Base-by-base conservation (phyloP, 169 alveolate genomes). In the Babesia caballi region DNA sequence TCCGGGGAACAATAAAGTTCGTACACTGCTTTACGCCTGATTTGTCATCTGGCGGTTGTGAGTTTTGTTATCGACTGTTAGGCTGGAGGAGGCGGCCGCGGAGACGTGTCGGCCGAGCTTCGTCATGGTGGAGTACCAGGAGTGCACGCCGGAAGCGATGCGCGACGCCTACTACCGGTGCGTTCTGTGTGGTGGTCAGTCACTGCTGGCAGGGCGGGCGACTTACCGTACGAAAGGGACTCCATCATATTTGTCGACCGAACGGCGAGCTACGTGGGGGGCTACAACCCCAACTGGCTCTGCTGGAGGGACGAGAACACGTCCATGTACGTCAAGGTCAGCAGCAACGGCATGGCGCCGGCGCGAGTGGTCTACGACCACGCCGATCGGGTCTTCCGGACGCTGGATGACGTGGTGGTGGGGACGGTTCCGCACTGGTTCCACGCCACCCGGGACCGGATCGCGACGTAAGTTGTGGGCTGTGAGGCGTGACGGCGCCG, bases 221-320 rank as follows among this genome's bases (percentile, higher is more conserved):
- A 56, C 40, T 23, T 51, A 25, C 66, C 17, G 2, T 67, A 77
- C 60, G 73, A 66, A 2, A 66, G 50, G 47, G 88, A 80, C 46
- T 69, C 83, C 14, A 41, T 80, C 12, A 50, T 80, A 15, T 80
- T 80, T 49, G 82, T 80, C 12, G 81, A 67, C 50, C 40, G 67
- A 44, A 4, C 49, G 14, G 70, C 88, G 21, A 54, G 42, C n/a
- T 80, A 80, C 49, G 57, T 80, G n/a, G 88, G 88, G 25, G 88
- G 88, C 9, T 80, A 80, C 63, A 80, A 80, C 57, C 88, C 88
- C 32, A 42, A 69, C 50, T 80, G 88, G 88, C 33, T 80, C 19
- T 67, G 82, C 58, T 80, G 81, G 82, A 28, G 74, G 27, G 88
- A 80, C 40, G 63, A 41, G 14, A 56, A 53, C 35, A 44, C 67